Conservation (phyloP, 2,329 filamentous ascomycete species). For the Aureobasidium sp. region DNA sequence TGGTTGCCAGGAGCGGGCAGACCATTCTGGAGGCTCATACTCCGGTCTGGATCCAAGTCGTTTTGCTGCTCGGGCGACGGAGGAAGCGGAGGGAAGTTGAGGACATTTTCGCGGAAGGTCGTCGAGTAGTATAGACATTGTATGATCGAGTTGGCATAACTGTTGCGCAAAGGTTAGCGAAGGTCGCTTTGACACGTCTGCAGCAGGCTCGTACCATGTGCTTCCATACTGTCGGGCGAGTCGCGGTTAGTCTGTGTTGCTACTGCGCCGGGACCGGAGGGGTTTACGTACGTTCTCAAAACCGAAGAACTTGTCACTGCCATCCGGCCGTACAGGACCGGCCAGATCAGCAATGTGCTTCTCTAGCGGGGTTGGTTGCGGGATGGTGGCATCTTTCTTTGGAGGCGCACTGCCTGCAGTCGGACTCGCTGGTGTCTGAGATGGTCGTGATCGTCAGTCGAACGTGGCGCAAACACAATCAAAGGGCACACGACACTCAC, state of each 20-base stretch:
- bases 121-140: conserved; percentile 96
- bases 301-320: conserved; percentile 96
- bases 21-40: conserved; percentile 29
- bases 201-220: conserved; percentile 63
- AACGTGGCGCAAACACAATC: not conserved
- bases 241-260: conserved; percentile 14
- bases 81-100: conserved; percentile 62
- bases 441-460: conserved; percentile 11
- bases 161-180: conserved; percentile 31
- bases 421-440: conserved; percentile 40
- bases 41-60: conserved; percentile 23
- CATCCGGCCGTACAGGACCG: conserved; percentile 72
- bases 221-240: conserved; percentile 68
- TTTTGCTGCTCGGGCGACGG: conserved; percentile 5
- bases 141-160: conserved; percentile 97
- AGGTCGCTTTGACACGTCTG: not conserved
- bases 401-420: conserved; percentile 37
- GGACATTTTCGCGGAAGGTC: conserved; percentile 84
- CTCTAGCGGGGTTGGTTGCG: conserved; percentile 50
- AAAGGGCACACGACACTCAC: conserved; percentile 27
- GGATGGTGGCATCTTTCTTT: conserved; percentile 53
- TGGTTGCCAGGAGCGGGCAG: conserved; percentile 42
- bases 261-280: not conserved
- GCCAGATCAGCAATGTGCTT: conserved; percentile 76
- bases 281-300: conserved; percentile 77